phyloP scores from a whole-genome alignment of 2,329 filamentous ascomycete species.

The Penicillium sp. region DNA sequence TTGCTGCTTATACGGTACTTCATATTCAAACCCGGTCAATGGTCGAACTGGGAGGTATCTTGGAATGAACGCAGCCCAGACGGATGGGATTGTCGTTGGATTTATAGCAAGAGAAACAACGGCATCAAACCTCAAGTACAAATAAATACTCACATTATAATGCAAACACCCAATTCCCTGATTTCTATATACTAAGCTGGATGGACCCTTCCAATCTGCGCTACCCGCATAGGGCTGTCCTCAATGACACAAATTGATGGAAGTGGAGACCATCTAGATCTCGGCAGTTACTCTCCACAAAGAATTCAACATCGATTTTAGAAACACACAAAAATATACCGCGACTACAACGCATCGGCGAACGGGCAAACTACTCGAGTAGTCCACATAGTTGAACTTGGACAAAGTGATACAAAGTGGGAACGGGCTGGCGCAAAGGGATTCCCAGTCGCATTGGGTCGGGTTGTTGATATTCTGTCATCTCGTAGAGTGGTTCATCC shows the following conservation, averaged over 20 bases:
- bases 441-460: conserved; percentile 9
- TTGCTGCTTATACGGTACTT: background rate
- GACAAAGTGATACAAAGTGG: background rate
- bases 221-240: background rate
- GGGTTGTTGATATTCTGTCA: background rate
- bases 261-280: background rate
- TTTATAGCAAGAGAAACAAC: background rate
- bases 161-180: background rate
- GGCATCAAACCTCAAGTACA: background rate
- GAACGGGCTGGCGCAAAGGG: background rate
- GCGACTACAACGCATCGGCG: background rate
- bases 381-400: no score
- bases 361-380: background rate
- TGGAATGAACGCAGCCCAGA: background rate
- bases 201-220: background rate
- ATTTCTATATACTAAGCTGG: background rate
- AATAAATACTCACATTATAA: background rate
- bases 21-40: no score
- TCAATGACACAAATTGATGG: background rate
- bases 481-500: background rate
- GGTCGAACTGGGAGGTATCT: background rate
- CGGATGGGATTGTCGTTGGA: background rate
- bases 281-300: background rate
- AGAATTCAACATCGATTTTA: background rate
- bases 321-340: no score